Evolutionary conservation across 148 eudicot genomes (phyloP).

Genomic region (Amaranthus hypochondriacus): DNA sequence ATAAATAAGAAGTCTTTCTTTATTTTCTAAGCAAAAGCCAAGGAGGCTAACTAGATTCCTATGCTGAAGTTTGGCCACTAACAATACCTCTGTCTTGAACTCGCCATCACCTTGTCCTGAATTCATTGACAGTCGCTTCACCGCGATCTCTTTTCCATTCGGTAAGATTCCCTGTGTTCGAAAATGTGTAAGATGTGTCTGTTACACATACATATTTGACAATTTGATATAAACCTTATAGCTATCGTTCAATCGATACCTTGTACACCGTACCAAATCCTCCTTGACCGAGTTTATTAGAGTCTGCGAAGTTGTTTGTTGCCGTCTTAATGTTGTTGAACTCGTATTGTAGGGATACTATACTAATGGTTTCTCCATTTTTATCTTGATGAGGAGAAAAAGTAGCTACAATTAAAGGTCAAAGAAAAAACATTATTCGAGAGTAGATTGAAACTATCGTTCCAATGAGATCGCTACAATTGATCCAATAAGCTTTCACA

Average conservation of each 20-base stretch:
- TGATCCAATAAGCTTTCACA: too few relatives aligned
- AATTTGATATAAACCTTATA: too few relatives aligned
- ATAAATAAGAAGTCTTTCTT: constrained; percentile 41
- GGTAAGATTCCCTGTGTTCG: neutral
- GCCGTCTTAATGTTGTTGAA: neutral
- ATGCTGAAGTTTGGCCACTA: constrained; percentile 43
- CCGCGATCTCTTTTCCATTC: constrained; percentile 19
- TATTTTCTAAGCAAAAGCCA: constrained; percentile 34
- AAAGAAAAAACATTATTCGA: too few relatives aligned
- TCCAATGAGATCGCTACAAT: too few relatives aligned
- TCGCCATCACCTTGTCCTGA: constrained; percentile 15
- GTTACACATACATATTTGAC: too few relatives aligned
- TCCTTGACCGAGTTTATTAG: constrained; percentile 16
- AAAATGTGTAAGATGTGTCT: too few relatives aligned
- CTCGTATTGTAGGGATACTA: neutral
- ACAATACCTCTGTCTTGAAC: constrained; percentile 25
- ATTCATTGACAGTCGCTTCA: constrained; percentile 9
- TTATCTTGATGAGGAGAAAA: too few relatives aligned
- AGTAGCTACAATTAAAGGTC: too few relatives aligned
- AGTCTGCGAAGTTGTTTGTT: constrained; percentile 12
- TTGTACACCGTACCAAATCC: constrained; percentile 20
- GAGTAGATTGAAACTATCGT: too few relatives aligned
- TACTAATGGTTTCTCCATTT: too few relatives aligned
- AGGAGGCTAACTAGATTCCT: constrained; percentile 38
- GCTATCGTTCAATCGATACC: neutral